These are phyloP conservation scores for Hydrangea macrophylla DNA, from an alignment of 148 eudicot genomes.

Conservation along the genomic window DNA sequence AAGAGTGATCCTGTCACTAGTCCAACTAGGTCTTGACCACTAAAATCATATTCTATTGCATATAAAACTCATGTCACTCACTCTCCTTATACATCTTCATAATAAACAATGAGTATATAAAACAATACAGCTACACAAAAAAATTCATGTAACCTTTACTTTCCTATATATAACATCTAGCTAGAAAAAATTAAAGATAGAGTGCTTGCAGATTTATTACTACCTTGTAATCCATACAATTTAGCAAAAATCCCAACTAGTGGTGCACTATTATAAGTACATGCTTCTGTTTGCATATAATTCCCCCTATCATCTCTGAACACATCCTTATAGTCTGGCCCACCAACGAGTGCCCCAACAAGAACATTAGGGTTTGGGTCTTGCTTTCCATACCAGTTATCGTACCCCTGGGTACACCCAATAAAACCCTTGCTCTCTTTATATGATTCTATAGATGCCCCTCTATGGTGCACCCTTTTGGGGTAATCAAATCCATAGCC, in stretches of 20 bases:
- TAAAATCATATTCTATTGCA: too few relatives aligned
- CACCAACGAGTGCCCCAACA: slow-evolving; percentile 57
- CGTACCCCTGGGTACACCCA: slow-evolving; percentile 58
- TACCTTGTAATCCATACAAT: background rate
- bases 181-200: background rate
- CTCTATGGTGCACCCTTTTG: slow-evolving; percentile 54
- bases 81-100: too few relatives aligned
- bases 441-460: slow-evolving; percentile 50
- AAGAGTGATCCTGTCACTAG: too few relatives aligned
- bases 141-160: background rate
- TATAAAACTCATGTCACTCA: too few relatives aligned
- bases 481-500: slow-evolving; percentile 49
- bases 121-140: too few relatives aligned
- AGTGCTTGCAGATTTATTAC: background rate
- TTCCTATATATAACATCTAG: background rate
- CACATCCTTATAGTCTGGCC: slow-evolving; percentile 40
- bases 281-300: slow-evolving; percentile 53
- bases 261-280: slow-evolving; percentile 54
- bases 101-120: too few relatives aligned
- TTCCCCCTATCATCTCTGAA: slow-evolving; percentile 40
- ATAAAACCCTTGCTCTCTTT: slow-evolving; percentile 38
- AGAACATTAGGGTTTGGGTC: slow-evolving; percentile 48
- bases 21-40: too few relatives aligned
- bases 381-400: slow-evolving; percentile 36
- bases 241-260: slow-evolving; percentile 52